phyloP scores from a whole-genome alignment of 2,329 filamentous ascomycete species.

The Scedosporium apiospermum region DNA sequence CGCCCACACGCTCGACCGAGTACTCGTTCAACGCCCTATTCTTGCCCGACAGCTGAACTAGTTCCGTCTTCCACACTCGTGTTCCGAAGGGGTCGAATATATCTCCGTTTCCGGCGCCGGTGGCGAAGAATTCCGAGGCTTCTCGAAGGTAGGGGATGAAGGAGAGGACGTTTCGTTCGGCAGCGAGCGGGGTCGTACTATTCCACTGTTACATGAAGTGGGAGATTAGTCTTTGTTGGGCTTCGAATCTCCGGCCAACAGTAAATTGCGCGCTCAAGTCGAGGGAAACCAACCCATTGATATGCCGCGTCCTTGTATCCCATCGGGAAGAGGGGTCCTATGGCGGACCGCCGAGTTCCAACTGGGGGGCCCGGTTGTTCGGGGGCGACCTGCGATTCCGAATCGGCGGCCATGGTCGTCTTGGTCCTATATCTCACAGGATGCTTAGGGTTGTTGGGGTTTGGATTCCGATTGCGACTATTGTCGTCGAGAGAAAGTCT shows the following conservation, averaged over 20 bases:
- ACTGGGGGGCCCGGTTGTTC: neutral
- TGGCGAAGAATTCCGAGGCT: constrained; percentile 48
- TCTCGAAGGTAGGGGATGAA: constrained; percentile 76
- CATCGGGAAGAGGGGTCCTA: constrained; percentile 59
- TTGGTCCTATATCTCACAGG: constrained; percentile 6
- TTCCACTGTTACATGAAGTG: constrained; percentile 57
- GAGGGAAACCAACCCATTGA: constrained; percentile 66
- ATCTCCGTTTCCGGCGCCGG: constrained; percentile 29
- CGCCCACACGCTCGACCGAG: constrained; percentile 73
- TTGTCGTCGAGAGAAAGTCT: constrained; percentile 7
- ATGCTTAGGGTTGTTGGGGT: constrained; percentile 13
- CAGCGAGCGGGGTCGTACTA: constrained; percentile 67
- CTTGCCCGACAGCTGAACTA: constrained; percentile 78
- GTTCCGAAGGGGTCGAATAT: constrained; percentile 73
- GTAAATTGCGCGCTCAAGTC: neutral
- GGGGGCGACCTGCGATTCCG: neutral
- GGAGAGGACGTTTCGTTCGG: constrained; percentile 81
- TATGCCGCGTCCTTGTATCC: constrained; percentile 85
- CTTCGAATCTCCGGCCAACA: neutral
- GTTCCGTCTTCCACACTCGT: constrained; percentile 73
- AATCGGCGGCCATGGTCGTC: constrained; percentile 5
- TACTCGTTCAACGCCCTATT: constrained; percentile 88
- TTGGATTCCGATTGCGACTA: constrained; percentile 10
- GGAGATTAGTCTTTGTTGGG: neutral
- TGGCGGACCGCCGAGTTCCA: neutral